Conservation (phyloP, 2,329 filamentous ascomycete species). For the Paecilomyces niveus region DNA sequence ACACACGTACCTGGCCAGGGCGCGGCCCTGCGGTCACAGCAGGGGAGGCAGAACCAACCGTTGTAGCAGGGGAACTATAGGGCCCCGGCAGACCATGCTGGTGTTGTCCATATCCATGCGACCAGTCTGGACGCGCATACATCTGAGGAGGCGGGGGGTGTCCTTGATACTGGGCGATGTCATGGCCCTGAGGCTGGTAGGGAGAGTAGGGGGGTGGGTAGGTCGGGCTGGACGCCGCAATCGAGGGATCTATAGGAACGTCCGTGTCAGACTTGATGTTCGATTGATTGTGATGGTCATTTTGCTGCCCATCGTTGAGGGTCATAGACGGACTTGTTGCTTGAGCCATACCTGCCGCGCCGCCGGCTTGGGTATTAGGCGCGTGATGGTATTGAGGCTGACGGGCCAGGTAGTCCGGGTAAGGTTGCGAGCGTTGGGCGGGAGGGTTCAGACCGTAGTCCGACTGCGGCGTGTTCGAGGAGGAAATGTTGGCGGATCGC, state of each 20-base stretch:
- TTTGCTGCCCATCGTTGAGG: slow-evolving; percentile 70
- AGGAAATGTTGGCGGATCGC: slow-evolving; percentile 63
- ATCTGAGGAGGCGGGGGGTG: slow-evolving; percentile 41
- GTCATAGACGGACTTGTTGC: slow-evolving; percentile 94
- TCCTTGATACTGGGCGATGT: slow-evolving; percentile 67
- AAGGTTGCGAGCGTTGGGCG: slow-evolving; percentile 72
- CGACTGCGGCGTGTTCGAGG: slow-evolving; percentile 76
- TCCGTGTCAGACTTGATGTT: slow-evolving; percentile 85
- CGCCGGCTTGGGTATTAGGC: slow-evolving; percentile 63
- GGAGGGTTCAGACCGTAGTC: slow-evolving; percentile 76
- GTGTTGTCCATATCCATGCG: slow-evolving; percentile 39
- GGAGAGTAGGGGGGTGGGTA: slow-evolving; percentile 84
- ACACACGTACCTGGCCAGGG: slow-evolving; percentile 54
- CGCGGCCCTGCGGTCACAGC: slow-evolving; percentile 55
- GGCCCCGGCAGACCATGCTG: slow-evolving; percentile 43
- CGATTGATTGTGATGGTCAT: slow-evolving; percentile 62
- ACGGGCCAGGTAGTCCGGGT: slow-evolving; percentile 81
- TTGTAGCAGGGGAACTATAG: slow-evolving; percentile 48
- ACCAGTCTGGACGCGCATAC: slow-evolving; percentile 42
- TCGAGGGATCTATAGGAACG: slow-evolving; percentile 98
- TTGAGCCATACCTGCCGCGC: slow-evolving; percentile 93
- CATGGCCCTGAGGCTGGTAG: slow-evolving; percentile 73
- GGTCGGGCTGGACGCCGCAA: slow-evolving; percentile 85
- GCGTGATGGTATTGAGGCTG: slow-evolving; percentile 64
- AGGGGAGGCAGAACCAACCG: slow-evolving; percentile 53